These are phyloP conservation scores for Massariosphaeria phaeospora DNA, from an alignment of 495 filamentous ascomycete species.

Conservation along the genomic window DNA sequence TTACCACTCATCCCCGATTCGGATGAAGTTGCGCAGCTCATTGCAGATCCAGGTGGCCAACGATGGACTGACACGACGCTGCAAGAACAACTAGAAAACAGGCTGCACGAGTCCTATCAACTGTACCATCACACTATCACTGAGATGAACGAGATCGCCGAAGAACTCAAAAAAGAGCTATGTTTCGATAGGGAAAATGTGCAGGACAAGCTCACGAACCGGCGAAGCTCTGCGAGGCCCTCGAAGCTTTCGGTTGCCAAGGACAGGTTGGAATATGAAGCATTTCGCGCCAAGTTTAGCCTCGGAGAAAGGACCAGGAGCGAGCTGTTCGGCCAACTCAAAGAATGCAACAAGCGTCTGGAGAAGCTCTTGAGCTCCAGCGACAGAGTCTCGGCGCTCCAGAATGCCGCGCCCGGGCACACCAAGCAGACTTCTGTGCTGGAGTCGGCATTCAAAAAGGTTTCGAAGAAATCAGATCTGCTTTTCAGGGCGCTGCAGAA, in stretches of 20 bases:
- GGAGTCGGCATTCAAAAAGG: constrained; percentile 3
- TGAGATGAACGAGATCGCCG: constrained; percentile 20
- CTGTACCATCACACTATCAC: constrained; percentile 17
- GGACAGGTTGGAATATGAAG: constrained; percentile 8
- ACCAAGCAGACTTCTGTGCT: constrained; percentile 1
- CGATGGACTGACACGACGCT: constrained; percentile 3
- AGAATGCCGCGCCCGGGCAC: not conserved
- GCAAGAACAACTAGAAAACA: not conserved
- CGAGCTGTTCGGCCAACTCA: constrained; percentile 24
- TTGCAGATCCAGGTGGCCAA: constrained; percentile 8
- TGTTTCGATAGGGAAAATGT: constrained; percentile 5
- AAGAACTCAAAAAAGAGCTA: constrained; percentile 16
- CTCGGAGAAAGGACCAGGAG: constrained; percentile 7
- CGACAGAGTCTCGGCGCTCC: constrained; percentile 34
- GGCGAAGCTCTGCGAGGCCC: not conserved
- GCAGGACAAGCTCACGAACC: constrained; percentile 11
- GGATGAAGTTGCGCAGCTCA: constrained; percentile 3
- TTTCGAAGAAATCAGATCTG: constrained; percentile 14
- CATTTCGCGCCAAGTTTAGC: constrained; percentile 14
- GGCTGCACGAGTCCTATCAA: constrained; percentile 23
- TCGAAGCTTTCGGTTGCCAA: not conserved
- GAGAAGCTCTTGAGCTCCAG: constrained; percentile 37
- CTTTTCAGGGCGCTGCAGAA: constrained; percentile 39
- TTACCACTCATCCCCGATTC: constrained; percentile 5
- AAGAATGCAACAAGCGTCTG: constrained; percentile 37